phyloP scores from a whole-genome alignment of 2,329 filamentous ascomycete species.

The Botrytis hyacinthi region DNA sequence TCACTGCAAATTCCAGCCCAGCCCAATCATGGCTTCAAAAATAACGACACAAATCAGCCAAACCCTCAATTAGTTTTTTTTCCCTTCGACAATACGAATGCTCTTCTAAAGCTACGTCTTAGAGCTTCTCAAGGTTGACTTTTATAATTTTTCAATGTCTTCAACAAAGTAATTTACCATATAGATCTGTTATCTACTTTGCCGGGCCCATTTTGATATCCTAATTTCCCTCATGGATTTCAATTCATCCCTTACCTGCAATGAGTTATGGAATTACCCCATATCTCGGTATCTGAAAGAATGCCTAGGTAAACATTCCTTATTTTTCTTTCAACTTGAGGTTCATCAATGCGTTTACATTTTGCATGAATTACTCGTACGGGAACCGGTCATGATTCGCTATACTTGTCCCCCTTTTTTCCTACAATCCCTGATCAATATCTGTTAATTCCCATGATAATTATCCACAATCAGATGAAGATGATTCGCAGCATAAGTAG shows the following conservation, averaged over 20 bases:
- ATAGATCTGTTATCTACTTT: background rate
- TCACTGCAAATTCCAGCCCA: background rate
- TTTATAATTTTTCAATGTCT: no score
- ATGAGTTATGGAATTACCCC: background rate
- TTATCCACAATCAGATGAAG: background rate
- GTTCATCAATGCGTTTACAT: slow-evolving; percentile 8
- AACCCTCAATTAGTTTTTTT: background rate
- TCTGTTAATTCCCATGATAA: background rate
- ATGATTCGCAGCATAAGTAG: slow-evolving; percentile 2
- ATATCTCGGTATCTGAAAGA: no score
- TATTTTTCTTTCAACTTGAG: background rate
- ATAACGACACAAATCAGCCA: background rate
- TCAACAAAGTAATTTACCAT: background rate
- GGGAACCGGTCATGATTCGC: background rate
- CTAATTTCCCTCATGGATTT: background rate
- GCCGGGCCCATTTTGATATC: background rate
- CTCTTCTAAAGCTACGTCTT: background rate
- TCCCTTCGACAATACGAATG: background rate
- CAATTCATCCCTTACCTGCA: background rate
- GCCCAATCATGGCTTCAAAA: background rate
- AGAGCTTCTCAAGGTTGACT: background rate
- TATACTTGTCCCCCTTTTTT: background rate
- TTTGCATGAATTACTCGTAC: background rate
- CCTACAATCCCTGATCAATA: background rate
- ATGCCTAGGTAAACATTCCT: background rate